Evolutionary conservation across 495 filamentous ascomycete genomes (phyloP).

Genomic region (Aspergillus conjunctus): DNA sequence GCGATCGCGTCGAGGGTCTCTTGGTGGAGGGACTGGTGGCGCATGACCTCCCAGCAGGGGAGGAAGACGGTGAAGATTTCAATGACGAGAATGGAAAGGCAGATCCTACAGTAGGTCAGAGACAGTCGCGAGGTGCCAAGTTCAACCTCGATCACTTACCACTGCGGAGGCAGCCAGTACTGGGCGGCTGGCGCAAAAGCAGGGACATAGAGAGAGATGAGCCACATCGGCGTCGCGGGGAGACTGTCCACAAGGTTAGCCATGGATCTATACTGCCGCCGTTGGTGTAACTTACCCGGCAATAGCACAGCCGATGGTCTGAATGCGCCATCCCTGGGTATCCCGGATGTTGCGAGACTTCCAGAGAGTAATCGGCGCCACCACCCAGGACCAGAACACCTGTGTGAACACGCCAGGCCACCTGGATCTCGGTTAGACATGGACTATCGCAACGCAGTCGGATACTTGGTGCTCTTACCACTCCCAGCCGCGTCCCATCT

Average conservation of each 20-base stretch:
- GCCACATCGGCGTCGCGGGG: constrained; percentile 67
- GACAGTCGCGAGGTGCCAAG: background rate
- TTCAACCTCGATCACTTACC: constrained; percentile 44
- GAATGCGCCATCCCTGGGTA: constrained; percentile 67
- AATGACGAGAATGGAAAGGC: constrained; percentile 55
- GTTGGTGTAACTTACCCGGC: constrained; percentile 36
- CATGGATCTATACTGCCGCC: constrained; percentile 9
- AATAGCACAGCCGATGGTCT: constrained; percentile 63
- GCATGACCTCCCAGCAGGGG: constrained; percentile 57
- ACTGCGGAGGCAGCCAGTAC: constrained; percentile 58
- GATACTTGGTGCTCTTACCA: constrained; percentile 49
- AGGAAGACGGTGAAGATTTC: constrained; percentile 57
- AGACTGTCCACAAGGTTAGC: constrained; percentile 41
- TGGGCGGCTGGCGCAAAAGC: constrained; percentile 56
- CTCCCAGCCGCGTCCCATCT: constrained; percentile 60
- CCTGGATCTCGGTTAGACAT: constrained; percentile 31
- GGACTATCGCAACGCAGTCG: background rate
- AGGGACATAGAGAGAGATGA: constrained; percentile 60
- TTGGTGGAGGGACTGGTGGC: constrained; percentile 47
- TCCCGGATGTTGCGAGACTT: constrained; percentile 58
- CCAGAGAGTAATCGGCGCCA: constrained; percentile 48
- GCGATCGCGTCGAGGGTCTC: constrained; percentile 42
- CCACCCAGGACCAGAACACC: constrained; percentile 18
- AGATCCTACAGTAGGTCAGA: constrained; percentile 44
- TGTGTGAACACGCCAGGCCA: constrained; percentile 61